Conservation (phyloP, 257 asterid genomes). For the Vinca minor region DNA sequence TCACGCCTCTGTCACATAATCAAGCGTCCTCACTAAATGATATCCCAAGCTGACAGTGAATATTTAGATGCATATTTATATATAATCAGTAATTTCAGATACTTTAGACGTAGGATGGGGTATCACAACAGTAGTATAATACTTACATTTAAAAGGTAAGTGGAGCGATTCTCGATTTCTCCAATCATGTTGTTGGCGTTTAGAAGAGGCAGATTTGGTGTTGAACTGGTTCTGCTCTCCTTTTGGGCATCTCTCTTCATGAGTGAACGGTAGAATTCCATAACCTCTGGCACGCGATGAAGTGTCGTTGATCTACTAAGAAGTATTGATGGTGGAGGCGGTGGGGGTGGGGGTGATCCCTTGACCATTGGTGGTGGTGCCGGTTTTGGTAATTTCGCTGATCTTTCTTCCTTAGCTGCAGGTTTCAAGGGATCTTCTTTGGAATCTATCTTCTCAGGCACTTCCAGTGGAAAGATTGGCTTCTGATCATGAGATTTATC, state of each 20-base stretch:
- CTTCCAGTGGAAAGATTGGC: conserved; percentile 4
- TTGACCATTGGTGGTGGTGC: conserved; percentile 2
- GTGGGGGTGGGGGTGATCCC: conserved; percentile 47
- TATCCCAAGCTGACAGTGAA: no score
- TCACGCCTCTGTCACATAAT: no score
- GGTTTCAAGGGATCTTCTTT: conserved; percentile 13
- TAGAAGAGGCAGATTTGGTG: conserved; percentile 29
- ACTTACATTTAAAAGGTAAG: conserved; percentile 69
- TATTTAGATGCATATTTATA: no score
- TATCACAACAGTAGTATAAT: background rate
- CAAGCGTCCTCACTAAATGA: no score
- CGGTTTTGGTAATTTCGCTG: background rate
- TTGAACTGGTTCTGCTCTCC: conserved; percentile 35
- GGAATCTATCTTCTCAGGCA: conserved; percentile 9
- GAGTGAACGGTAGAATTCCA: conserved; percentile 74
- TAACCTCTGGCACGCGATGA: conserved; percentile 77
- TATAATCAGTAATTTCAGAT: no score
- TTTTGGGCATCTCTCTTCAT: conserved; percentile 61
- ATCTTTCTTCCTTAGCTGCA: conserved; percentile 9
- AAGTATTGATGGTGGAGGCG: conserved; percentile 49
- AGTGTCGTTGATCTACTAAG: conserved; percentile 33
- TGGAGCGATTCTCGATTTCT: conserved; percentile 90
- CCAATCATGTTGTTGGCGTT: conserved; percentile 73
- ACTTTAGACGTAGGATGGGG: no score
- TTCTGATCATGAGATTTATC: conserved; percentile 20